phyloP scores from a whole-genome alignment of 345 rosid genomes.

The Populus tremula region DNA sequence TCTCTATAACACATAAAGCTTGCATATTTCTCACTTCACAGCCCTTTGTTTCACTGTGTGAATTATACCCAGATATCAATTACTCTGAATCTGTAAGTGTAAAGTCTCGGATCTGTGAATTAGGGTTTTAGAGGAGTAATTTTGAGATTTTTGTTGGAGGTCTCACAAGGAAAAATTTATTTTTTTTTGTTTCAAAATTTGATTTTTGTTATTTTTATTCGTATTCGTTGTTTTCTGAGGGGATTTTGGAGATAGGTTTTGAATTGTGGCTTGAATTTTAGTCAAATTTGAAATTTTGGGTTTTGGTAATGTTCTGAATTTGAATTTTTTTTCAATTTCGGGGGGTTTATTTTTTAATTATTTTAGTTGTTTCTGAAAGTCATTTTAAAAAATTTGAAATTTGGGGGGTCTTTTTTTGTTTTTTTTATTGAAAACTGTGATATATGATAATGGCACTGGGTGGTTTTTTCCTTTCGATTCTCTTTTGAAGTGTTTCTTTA shows the following conservation, averaged over 20 bases:
- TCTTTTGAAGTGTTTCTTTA: neutral
- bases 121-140: slow-evolving; percentile 36
- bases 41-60: neutral
- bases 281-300: slow-evolving; percentile 3
- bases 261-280: neutral
- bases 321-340: no score
- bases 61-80: slow-evolving; percentile 15
- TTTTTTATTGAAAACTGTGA: no score
- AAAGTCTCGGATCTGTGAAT: slow-evolving; percentile 34
- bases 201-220: neutral
- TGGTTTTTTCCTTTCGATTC: neutral
- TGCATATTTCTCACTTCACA: slow-evolving; percentile 19
- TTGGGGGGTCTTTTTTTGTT: neutral
- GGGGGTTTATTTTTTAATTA: neutral
- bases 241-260: slow-evolving; percentile 5
- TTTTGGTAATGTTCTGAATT: neutral
- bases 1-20: slow-evolving; percentile 7
- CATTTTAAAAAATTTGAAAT: neutral
- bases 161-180: neutral
- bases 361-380: neutral
- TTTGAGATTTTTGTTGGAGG: slow-evolving; percentile 9
- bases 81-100: slow-evolving; percentile 31
- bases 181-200: neutral
- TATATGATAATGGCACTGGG: no score
- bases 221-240: slow-evolving; percentile 1